A percentile compares a stretch with the other conserved stretches of the same genome.
Conservation (phyloP, 2,329 filamentous ascomycete species). For the Dactylellina drechsleri region DNA sequence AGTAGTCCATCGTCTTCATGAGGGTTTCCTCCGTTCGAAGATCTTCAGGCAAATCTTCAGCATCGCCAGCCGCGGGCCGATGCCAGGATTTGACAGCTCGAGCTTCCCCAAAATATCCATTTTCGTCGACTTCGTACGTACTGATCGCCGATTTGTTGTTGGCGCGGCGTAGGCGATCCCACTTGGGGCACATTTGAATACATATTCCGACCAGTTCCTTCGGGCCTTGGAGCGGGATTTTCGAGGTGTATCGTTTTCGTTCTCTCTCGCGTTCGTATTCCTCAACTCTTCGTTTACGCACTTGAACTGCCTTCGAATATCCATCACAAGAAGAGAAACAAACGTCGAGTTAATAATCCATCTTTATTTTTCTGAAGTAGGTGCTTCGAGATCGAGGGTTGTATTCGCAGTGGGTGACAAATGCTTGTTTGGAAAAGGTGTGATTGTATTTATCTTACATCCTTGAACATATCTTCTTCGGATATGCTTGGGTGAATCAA, state of each 20-base stretch:
- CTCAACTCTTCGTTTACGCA: conserved; percentile 48
- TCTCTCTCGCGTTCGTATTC: conserved; percentile 48
- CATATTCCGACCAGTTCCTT: conserved; percentile 51
- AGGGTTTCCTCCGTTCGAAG: conserved; percentile 71
- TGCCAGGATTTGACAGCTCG: conserved; percentile 75
- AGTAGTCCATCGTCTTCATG: conserved; percentile 71
- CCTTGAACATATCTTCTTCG: conserved; percentile 54
- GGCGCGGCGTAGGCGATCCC: conserved; percentile 46
- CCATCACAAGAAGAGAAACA: conserved; percentile 28
- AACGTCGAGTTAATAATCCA: conserved; percentile 49
- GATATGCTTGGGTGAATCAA: conserved; percentile 44
- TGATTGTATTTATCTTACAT: conserved; percentile 54
- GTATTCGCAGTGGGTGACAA: conserved; percentile 19
- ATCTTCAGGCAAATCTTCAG: conserved; percentile 74
- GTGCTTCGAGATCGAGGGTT: conserved; percentile 19
- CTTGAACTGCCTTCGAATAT: conserved; percentile 48
- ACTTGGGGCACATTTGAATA: conserved; percentile 48
- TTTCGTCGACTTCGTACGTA: conserved; percentile 52
- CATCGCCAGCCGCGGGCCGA: conserved; percentile 74
- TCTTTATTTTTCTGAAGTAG: conserved; percentile 9
- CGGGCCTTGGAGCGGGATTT: conserved; percentile 11
- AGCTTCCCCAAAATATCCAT: conserved; percentile 49
- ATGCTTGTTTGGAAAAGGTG: conserved; percentile 16
- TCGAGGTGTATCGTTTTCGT: conserved; percentile 34
- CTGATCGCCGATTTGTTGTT: conserved; percentile 52